A percentile compares a stretch with the other conserved stretches of the same genome.
phyloP scores from a whole-genome alignment of 768 basidiomycete genomes.

The Mycena maculata region DNA sequence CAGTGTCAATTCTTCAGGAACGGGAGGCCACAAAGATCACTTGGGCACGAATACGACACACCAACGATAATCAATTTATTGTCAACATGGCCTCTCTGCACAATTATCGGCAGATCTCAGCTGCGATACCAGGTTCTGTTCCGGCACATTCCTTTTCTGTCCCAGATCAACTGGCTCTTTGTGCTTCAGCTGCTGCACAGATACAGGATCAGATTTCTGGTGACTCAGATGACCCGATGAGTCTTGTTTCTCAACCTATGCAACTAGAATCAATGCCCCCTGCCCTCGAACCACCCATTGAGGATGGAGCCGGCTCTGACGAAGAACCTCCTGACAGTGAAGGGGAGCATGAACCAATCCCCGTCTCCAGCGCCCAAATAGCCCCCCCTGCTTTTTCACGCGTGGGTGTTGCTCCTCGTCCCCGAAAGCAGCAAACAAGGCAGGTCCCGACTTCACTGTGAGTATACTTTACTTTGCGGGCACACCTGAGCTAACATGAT shows the following conservation, averaged over 20 bases:
- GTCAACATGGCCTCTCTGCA: slow-evolving; percentile 35
- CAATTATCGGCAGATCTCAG: slow-evolving; percentile 26
- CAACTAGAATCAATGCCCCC: too few relatives aligned
- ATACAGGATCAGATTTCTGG: slow-evolving; percentile 1
- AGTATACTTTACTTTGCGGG: background rate
- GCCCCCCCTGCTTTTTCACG: background rate
- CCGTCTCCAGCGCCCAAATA: background rate
- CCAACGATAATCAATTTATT: slow-evolving; percentile 21
- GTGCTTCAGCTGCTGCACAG: slow-evolving; percentile 7
- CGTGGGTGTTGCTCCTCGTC: background rate
- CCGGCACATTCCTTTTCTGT: background rate
- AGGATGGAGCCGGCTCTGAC: background rate
- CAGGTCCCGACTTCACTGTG: background rate
- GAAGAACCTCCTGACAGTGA: background rate
- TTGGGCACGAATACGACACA: slow-evolving; percentile 16
- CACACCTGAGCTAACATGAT: background rate
- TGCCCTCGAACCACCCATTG: background rate
- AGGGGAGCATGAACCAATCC: background rate
- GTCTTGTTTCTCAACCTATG: background rate
- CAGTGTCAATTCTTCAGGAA: slow-evolving; percentile 21
- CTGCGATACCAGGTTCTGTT: slow-evolving; percentile 1
- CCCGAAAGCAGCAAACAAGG: background rate
- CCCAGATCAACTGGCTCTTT: background rate
- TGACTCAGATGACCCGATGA: background rate
- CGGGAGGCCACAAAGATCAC: slow-evolving; percentile 15